Evolutionary conservation across 192 early-diverging fungal genomes (phyloP), one percentile per base, ranked within the genome.

Genomic region (Entrophospora sp.): DNA sequence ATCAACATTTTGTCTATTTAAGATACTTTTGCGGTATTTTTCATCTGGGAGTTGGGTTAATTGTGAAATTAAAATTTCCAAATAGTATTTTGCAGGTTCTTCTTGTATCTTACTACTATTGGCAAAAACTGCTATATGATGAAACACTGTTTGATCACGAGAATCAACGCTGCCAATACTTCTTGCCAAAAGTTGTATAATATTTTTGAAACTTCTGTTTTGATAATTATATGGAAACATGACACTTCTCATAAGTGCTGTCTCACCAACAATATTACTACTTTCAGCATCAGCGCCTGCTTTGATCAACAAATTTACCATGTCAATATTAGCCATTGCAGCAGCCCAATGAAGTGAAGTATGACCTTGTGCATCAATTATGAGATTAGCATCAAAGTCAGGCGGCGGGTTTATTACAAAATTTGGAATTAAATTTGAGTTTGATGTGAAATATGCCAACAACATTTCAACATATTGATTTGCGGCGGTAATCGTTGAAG

Each of bases 281-380:
- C 76, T 64, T n/a, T 79, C 81, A 10, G 86, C 75, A 59, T 93
- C 82, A 5, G 89, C 89, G 0, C 89, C 90, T 40, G 82, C 83
- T 37, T 86, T 71, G 4, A 98, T 74, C 49, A 98, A 71, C 4
- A 91, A 71, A 16, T 82, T 77, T 20, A 93, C 80, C 5, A 96
- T 78, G 24, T 82, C 73, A 38, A 90, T 84, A 12, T 85, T 71
- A 0, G 87, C 96, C 62, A 96, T 84, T 10, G 94, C 93, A 1
- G 93, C 89, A 4, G 96, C 91, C 95, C 95, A 99, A 60, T 99
- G 96, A 10, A 97, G 76, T 1, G 90, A 79, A 1, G 92, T 91
- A 70, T 99, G 94, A 5, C 92, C 94, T 52, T 93, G 91, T 42
- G 97, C 94, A 62, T 99, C 96, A 44, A 98, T 92, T 20, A 87